These are phyloP conservation scores for Saccharomycopsis olivae DNA, from an alignment of 805 yeast species.

Conservation along the genomic window DNA sequence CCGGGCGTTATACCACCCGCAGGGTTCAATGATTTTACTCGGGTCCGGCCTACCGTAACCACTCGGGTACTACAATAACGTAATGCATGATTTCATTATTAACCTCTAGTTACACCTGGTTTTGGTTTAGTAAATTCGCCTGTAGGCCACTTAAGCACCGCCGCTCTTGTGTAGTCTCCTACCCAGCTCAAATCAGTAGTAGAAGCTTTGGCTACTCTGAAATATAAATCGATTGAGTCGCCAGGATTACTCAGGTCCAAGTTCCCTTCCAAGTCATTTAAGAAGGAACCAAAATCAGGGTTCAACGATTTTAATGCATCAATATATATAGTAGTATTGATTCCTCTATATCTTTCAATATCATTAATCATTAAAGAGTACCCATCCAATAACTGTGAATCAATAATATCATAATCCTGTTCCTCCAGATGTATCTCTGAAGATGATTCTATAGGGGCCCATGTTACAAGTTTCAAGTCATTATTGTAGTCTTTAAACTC, in stretches of 20 bases:
- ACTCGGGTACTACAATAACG: too few species aligned
- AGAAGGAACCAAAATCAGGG: conserved; percentile 22
- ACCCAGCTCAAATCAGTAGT: conserved; percentile 28
- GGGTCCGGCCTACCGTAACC: too few species aligned
- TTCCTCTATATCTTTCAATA: conserved; percentile 61
- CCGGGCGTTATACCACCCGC: too few species aligned
- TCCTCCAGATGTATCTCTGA: background rate
- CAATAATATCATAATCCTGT: background rate
- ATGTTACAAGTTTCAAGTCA: conserved; percentile 18
- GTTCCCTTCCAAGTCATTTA: conserved; percentile 25
- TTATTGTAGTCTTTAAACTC: conserved; percentile 24
- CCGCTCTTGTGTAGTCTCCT: conserved; percentile 64
- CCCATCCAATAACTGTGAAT: conserved; percentile 28
- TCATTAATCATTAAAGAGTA: conserved; percentile 69
- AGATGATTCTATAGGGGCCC: background rate
- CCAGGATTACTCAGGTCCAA: conserved; percentile 21
- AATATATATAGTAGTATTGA: conserved; percentile 34
- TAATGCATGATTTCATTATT: too few species aligned
- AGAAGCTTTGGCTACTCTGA: conserved; percentile 47
- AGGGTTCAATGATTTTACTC: too few species aligned
- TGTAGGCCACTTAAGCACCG: conserved; percentile 45
- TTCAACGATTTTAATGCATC: conserved; percentile 26
- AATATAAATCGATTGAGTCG: conserved; percentile 30
- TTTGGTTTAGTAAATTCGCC: conserved; percentile 42
- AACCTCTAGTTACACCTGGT: conserved; percentile 40